Evolutionary conservation across 495 filamentous ascomycete species (phyloP).

Genomic region (Massariosphaeria phaeospora): DNA sequence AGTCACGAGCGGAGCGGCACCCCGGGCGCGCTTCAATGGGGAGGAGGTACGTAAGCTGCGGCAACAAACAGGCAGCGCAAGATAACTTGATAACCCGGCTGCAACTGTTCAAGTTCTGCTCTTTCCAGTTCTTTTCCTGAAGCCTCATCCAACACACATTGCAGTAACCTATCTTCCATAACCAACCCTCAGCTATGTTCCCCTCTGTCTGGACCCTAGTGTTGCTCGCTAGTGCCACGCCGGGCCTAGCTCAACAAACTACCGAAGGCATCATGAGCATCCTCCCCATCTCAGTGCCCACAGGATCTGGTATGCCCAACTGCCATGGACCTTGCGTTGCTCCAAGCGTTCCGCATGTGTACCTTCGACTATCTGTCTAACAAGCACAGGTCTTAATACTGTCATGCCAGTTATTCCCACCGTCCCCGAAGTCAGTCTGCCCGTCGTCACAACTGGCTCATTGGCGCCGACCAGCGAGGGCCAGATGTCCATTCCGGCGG

Average conservation of each 20-base stretch:
- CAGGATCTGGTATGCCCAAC: too few species aligned
- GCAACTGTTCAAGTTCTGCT: neutral
- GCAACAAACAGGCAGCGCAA: neutral
- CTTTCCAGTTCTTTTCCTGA: neutral
- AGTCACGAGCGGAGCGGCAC: neutral
- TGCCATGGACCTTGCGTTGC: too few species aligned
- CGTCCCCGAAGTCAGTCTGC: too few species aligned
- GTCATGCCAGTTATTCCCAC: too few species aligned
- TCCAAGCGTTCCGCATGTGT: too few species aligned
- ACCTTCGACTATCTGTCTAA: too few species aligned
- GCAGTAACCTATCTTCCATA: neutral
- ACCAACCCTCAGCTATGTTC: neutral
- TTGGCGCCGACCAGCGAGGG: too few species aligned
- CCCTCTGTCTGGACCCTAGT: neutral
- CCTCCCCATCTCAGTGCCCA: too few species aligned
- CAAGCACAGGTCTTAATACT: too few species aligned
- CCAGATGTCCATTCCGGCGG: neutral
- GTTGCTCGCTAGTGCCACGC: constrained; percentile 14
- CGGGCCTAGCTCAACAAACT: constrained; percentile 1
- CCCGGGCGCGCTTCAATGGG: neutral
- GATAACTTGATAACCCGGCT: neutral
- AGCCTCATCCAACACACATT: neutral
- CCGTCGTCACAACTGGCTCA: neutral
- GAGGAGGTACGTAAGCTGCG: neutral
- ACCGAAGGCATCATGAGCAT: constrained; percentile 13